Evolutionary conservation across 148 eudicot genomes (phyloP), one percentile per base, ranked within the genome.

Genomic region (Cornus florida): DNA sequence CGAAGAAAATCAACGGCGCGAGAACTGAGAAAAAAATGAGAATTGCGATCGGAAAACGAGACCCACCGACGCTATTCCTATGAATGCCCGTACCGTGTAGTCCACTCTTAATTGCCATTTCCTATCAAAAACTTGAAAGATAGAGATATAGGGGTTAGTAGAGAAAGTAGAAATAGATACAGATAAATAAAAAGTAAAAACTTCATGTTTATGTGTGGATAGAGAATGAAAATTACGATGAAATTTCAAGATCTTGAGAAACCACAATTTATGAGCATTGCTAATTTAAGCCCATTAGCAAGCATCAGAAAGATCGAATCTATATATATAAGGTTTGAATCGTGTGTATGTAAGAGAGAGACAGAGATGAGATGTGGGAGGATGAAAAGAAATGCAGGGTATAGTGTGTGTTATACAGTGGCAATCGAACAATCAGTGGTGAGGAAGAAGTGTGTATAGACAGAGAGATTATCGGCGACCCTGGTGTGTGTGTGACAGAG

Each of bases 21-120:
- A 91, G 78, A 32, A 94, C 62, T n/a, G 85, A 70, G 72, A 89
- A 81, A 84, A 91, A 69, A 60, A 83, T 81, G 35, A 91, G 78
- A 76, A 90, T 65, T 66, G 81, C 53, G 67, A 88, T 69, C 10
- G 86, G 59, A 73, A 83, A 76, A 71, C 83, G 77, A 82, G 91
- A 86, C 86, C 92, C 90, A 82, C 33, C 19, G 82, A 79, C 79
- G 79, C 87, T 88, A 71, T 70, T 80, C 83, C 84, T 84, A 72
- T 84, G 80, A 71, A 38, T 41, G 67, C 69, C 69, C 5, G 82
- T 32, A 43, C 83, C 74, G 33, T 77, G 81, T 50, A 82, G 72
- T 67, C 87, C 90, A 85, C 86, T 90, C 80, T 87, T 87, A 73
- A 78, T 81, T 85, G 90, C 89, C 95, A 89, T 90, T 69, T n/a